phyloP scores from a whole-genome alignment of 2,329 filamentous ascomycete species.

The Trichoderma sp. region DNA sequence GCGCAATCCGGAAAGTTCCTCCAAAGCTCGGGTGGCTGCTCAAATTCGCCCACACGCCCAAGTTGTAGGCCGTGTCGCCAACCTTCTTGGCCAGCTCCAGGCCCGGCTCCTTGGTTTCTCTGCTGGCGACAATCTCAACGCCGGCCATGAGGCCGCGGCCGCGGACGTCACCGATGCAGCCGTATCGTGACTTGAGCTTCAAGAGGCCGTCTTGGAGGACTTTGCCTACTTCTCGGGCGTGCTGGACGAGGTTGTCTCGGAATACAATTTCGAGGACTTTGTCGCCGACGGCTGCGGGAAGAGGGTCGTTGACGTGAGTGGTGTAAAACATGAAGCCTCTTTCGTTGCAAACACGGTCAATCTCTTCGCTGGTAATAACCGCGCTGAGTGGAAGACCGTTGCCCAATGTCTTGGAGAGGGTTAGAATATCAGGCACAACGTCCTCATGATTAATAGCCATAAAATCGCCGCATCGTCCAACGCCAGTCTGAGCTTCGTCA shows the following conservation, averaged over 20 bases:
- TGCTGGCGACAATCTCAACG: slow-evolving; percentile 60
- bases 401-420: slow-evolving; percentile 64
- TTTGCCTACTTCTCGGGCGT: slow-evolving; percentile 49
- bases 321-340: slow-evolving; percentile 61
- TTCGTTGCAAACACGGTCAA: slow-evolving; percentile 53
- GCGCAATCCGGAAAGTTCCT: slow-evolving; percentile 62
- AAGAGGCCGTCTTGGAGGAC: slow-evolving; percentile 53
- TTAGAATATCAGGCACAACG: slow-evolving; percentile 62
- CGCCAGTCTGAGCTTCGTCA: slow-evolving; percentile 64
- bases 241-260: slow-evolving; percentile 55
- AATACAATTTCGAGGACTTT: slow-evolving; percentile 66
- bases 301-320: slow-evolving; percentile 65
- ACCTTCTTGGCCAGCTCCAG: slow-evolving; percentile 53
- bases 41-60: slow-evolving; percentile 62
- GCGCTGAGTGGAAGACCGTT: slow-evolving; percentile 63
- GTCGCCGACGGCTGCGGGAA: slow-evolving; percentile 62
- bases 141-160: slow-evolving; percentile 62
- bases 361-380: slow-evolving; percentile 58
- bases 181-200: slow-evolving; percentile 54
- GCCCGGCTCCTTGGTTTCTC: slow-evolving; percentile 51
- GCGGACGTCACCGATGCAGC: slow-evolving; percentile 65
- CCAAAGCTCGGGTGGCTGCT: slow-evolving; percentile 58
- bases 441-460: slow-evolving; percentile 61
- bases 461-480: slow-evolving; percentile 61
- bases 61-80: slow-evolving; percentile 51